Evolutionary conservation across 73 alveolate species (phyloP), one percentile per base, ranked within the genome.

Genomic region (Tetrahymena borealis): DNA sequence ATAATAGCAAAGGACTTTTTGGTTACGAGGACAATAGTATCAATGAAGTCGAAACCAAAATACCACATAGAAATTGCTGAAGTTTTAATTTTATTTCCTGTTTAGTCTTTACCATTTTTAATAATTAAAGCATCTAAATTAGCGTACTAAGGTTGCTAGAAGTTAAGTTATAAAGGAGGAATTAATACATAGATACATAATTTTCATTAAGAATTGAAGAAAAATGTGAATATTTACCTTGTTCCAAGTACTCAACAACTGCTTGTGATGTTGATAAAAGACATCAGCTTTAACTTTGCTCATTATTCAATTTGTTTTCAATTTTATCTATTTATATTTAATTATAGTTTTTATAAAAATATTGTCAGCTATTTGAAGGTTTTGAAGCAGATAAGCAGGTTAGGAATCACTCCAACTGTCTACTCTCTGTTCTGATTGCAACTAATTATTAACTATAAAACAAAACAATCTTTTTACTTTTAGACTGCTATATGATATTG

Each of bases 1-100:
- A 93, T 79, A 35, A 79, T 79, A 32, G 91, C 41, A 12, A 93
- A 79, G 78, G 90, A 32, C 91, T 85, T 93, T 42, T 90, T 79
- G 31, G 95, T 93, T 38, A 90, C 93, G 16, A 93, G 18, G 13
- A 93, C 36, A n/a, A 93, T 90, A 20, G 95, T 93, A 78, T 93
- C 95, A 18, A 93, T 93, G 93, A 93, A 79, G 40, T 93, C 95
- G n/a, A 79, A 93, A 11, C 95, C 95, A 41, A 93, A 93, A 8
- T 79, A 43, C 95, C 95, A 93, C 60, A 93, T 91, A 93, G 78
- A 93, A n/a, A 93, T 77, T 15, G 95, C 95, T 37, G 90, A 79
- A n/a, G 95, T 93, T 38, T 93, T 93, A 13, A 92, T 91, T 40
- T 93, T 93, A 24, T 39, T 93, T 28, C 93, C 90, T 32, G 91